These are phyloP conservation scores for Ceriops zippeliana DNA, from an alignment of 345 rosid species.

Conservation along the genomic window DNA sequence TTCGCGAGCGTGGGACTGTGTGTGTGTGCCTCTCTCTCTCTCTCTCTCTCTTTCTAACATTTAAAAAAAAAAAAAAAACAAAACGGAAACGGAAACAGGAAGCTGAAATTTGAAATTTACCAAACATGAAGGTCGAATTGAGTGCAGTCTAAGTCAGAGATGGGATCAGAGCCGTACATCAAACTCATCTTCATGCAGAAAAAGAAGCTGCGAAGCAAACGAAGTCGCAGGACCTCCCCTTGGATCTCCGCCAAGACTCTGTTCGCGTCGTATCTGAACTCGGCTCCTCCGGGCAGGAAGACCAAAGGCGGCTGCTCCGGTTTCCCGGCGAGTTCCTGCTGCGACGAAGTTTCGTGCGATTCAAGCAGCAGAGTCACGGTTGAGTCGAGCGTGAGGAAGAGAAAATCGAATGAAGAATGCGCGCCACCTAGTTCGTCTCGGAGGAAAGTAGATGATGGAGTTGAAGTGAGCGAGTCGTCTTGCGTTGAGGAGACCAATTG, in stretches of 20 bases:
- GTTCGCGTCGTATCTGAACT: constrained; percentile 5
- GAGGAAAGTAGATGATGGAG: constrained; percentile 35
- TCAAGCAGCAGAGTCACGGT: constrained; percentile 41
- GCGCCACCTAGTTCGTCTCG: constrained; percentile 15
- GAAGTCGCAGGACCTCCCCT: constrained; percentile 11
- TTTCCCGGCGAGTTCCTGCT: background rate
- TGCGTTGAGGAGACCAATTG: constrained; percentile 40
- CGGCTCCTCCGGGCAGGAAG: background rate
- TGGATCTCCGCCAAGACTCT: constrained; percentile 15
- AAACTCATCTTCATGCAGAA: background rate
- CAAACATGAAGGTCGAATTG: constrained; percentile 20
- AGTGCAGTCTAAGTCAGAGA: constrained; percentile 1
- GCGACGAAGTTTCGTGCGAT: constrained; percentile 42
- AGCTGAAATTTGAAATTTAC: constrained; percentile 6
- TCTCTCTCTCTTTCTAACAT: background rate
- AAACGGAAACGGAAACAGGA: background rate
- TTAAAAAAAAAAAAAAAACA: too few species aligned
- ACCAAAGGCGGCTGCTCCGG: background rate
- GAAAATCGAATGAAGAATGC: constrained; percentile 18
- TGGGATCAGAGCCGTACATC: background rate
- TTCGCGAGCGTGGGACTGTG: too few species aligned
- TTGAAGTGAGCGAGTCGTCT: constrained; percentile 58
- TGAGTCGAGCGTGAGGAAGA: constrained; percentile 34
- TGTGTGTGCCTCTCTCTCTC: too few species aligned
- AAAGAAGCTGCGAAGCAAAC: constrained; percentile 19